Percentiles rank a stretch among this genome's conserved stretches.
Evolutionary conservation across 768 basidiomycete genomes (phyloP).

Genomic region (Macrolepiota dolichaula): DNA sequence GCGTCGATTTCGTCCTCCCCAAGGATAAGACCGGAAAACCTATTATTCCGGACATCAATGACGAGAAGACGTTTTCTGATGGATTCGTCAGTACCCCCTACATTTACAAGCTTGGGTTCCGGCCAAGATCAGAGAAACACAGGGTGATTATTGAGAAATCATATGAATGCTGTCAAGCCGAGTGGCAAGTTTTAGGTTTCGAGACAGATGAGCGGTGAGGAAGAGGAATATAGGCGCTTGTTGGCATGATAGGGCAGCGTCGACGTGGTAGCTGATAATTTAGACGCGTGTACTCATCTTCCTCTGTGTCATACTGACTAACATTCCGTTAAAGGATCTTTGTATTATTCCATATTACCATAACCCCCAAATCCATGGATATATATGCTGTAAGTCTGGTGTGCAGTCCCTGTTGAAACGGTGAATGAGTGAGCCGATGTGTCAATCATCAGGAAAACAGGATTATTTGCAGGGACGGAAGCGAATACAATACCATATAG

Average conservation of each 20-base stretch:
- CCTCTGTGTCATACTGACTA: too few relatives aligned
- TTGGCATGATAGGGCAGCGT: neutral
- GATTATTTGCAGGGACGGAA: too few relatives aligned
- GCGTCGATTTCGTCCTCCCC: conserved; percentile 7
- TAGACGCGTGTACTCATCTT: neutral
- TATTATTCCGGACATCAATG: conserved; percentile 9
- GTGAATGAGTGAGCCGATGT: too few relatives aligned
- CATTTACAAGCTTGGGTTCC: conserved; percentile 10
- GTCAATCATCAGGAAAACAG: too few relatives aligned
- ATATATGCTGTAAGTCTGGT: too few relatives aligned
- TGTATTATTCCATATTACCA: too few relatives aligned
- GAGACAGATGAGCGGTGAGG: conserved; percentile 6
- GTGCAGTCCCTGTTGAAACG: too few relatives aligned
- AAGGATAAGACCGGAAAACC: conserved; percentile 8
- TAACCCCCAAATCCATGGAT: too few relatives aligned
- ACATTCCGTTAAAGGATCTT: too few relatives aligned
- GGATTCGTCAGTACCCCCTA: conserved; percentile 10
- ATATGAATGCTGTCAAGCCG: conserved; percentile 7
- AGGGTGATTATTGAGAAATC: conserved; percentile 8
- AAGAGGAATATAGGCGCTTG: neutral
- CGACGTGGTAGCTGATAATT: neutral
- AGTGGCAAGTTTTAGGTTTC: conserved; percentile 9
- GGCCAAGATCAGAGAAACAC: conserved; percentile 3
- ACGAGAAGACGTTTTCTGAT: conserved; percentile 9
- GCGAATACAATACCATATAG: too few relatives aligned